Percentiles rank a stretch among this genome's conserved stretches.
Evolutionary conservation across 2,329 filamentous ascomycete species (phyloP).

Genomic region (Aspergillus quadricinctus): DNA sequence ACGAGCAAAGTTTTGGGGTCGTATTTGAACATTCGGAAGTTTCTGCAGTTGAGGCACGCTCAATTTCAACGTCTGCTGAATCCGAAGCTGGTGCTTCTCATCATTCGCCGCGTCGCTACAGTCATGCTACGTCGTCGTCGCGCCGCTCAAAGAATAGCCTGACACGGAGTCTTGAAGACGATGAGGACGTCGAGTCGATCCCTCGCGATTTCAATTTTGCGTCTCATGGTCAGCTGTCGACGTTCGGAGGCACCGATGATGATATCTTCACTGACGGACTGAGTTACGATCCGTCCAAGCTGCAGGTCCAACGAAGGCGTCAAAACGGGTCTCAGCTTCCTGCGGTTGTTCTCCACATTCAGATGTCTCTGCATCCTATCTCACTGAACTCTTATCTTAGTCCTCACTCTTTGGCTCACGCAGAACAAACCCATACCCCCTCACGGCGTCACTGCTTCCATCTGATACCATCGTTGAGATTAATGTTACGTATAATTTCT

Average conservation of each 20-base stretch:
- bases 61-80: conserved; percentile 15
- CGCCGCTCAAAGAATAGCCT: conserved; percentile 39
- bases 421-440: conserved; percentile 13
- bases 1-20: conserved; percentile 34
- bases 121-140: conserved; percentile 38
- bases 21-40: conserved; percentile 39
- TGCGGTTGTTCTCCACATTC: conserved; percentile 57
- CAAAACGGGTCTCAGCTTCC: conserved; percentile 25
- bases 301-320: conserved; percentile 24
- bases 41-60: conserved; percentile 19
- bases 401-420: conserved; percentile 23
- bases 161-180: conserved; percentile 36
- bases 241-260: conserved; percentile 31
- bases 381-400: conserved; percentile 58
- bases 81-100: conserved; percentile 15
- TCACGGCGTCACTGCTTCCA: conserved; percentile 59
- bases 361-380: conserved; percentile 63
- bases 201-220: conserved; percentile 37
- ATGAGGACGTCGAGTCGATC: conserved; percentile 49
- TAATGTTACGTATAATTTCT: conserved; percentile 58
- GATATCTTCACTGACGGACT: conserved; percentile 41
- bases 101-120: conserved; percentile 21
- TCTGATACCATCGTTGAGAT: conserved; percentile 50
- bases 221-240: conserved; percentile 30
- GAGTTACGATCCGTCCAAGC: conserved; percentile 31